Evolutionary conservation across 441 rosid genomes (phyloP).

Genomic region (Gossypium gossypioides): DNA sequence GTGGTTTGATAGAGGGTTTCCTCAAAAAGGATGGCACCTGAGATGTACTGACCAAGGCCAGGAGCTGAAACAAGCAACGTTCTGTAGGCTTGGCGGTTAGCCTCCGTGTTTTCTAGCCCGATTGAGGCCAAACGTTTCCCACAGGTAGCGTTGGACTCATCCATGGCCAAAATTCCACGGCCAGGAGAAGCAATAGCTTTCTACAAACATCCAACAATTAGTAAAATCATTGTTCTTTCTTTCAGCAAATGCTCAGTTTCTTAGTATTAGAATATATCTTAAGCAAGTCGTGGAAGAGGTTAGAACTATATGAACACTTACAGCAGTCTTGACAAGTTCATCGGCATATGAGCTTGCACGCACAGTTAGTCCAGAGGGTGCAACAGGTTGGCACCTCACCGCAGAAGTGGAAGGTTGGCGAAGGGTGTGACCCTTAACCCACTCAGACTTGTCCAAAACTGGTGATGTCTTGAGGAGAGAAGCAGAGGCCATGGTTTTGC

Average conservation of each 20-base stretch:
- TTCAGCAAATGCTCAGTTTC: neutral
- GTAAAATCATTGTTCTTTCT: neutral
- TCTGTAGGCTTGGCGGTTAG: slow-evolving; percentile 56
- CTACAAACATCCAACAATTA: slow-evolving; percentile 18
- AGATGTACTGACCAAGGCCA: slow-evolving; percentile 46
- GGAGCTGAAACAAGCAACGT: slow-evolving; percentile 48
- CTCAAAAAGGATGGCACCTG: slow-evolving; percentile 73
- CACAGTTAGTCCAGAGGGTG: slow-evolving; percentile 28
- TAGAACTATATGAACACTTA: slow-evolving; percentile 16
- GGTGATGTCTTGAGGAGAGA: slow-evolving; percentile 36
- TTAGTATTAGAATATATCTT: neutral
- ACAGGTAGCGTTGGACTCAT: slow-evolving; percentile 55
- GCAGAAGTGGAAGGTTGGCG: slow-evolving; percentile 34
- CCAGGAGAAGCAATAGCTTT: slow-evolving; percentile 62
- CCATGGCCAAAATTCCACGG: slow-evolving; percentile 58
- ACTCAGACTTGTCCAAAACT: slow-evolving; percentile 45
- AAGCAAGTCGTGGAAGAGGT: neutral
- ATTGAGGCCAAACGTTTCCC: slow-evolving; percentile 74
- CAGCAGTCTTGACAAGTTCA: slow-evolving; percentile 65
- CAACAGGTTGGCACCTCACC: slow-evolving; percentile 25
- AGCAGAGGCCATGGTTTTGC: slow-evolving; percentile 13
- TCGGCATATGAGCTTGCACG: slow-evolving; percentile 53
- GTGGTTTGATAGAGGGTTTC: slow-evolving; percentile 65
- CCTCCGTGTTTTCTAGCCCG: slow-evolving; percentile 78
- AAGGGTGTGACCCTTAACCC: slow-evolving; percentile 37